Conservation (phyloP, 2,329 filamentous ascomycete species). For the Venturia effusa region DNA sequence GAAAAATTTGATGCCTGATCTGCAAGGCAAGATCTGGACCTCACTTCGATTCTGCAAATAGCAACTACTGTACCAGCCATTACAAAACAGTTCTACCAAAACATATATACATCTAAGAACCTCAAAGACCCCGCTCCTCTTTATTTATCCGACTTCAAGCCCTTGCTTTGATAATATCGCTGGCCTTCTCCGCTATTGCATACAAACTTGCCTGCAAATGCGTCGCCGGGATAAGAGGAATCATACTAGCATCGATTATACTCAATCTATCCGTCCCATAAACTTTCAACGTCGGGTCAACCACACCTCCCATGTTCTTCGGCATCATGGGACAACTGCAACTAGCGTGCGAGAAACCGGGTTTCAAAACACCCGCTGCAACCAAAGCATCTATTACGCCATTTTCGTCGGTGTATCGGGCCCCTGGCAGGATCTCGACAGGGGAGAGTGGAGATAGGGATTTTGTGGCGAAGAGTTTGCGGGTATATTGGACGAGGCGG, state of each 20-base stretch:
- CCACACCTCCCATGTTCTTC: conserved; percentile 17
- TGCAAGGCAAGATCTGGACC: too few relatives aligned
- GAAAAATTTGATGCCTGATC: too few relatives aligned
- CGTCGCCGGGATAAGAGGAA: conserved; percentile 14
- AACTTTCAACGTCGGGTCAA: conserved; percentile 14
- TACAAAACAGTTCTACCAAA: background rate
- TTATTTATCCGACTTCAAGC: too few relatives aligned
- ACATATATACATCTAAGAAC: background rate
- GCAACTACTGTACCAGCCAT: too few relatives aligned
- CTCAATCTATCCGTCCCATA: conserved; percentile 26
- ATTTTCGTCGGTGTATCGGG: background rate
- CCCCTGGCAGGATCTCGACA: background rate
- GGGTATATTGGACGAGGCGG: background rate
- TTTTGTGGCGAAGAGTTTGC: background rate
- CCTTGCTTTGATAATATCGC: background rate
- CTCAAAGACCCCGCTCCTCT: too few relatives aligned
- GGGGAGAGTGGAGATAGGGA: background rate
- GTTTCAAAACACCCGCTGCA: background rate
- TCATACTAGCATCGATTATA: conserved; percentile 26
- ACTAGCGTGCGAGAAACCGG: conserved; percentile 16
- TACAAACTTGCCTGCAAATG: background rate
- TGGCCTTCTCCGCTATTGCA: conserved; percentile 2
- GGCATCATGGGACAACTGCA: conserved; percentile 23
- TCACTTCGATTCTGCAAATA: too few relatives aligned
- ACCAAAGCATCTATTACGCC: background rate